Evolutionary conservation across 441 rosid genomes (phyloP).

Genomic region (Gossypium trilobum): DNA sequence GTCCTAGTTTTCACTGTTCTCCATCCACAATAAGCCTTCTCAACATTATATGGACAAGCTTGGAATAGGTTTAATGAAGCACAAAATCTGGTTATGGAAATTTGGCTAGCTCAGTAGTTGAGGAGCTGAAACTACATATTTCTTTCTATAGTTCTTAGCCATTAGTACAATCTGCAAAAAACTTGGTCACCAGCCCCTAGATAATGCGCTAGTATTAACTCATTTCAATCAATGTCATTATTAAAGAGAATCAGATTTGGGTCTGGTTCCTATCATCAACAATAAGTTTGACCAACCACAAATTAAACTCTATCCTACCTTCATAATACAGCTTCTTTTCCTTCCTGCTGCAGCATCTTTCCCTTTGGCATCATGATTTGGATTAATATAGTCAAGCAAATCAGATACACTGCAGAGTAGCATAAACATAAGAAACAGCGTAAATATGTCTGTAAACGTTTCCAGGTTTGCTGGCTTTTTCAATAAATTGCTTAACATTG

Average conservation of each 20-base stretch:
- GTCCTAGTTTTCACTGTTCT: neutral
- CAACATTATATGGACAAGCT: neutral
- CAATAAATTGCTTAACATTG: no score
- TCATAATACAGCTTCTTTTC: conserved; percentile 45
- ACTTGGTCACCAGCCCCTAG: neutral
- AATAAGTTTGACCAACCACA: neutral
- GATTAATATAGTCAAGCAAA: conserved; percentile 69
- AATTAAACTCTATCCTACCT: conserved; percentile 32
- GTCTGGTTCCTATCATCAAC: neutral
- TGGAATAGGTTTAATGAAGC: conserved; percentile 1
- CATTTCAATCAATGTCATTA: neutral
- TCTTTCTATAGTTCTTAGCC: conserved; percentile 5
- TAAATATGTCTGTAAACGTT: neutral
- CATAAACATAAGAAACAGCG: conserved; percentile 20
- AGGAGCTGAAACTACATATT: neutral
- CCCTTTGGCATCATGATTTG: conserved; percentile 57
- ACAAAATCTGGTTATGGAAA: neutral
- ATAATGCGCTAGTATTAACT: neutral
- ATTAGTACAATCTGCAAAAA: neutral
- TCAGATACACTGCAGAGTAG: conserved; percentile 55
- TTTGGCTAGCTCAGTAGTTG: neutral
- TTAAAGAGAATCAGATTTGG: conserved; percentile 1
- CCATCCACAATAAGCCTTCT: conserved; percentile 7
- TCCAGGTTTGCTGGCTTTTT: no score
- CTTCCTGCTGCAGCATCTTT: conserved; percentile 39